Conservation (phyloP, 441 rosid genomes). For the Isatis lusitanica region DNA sequence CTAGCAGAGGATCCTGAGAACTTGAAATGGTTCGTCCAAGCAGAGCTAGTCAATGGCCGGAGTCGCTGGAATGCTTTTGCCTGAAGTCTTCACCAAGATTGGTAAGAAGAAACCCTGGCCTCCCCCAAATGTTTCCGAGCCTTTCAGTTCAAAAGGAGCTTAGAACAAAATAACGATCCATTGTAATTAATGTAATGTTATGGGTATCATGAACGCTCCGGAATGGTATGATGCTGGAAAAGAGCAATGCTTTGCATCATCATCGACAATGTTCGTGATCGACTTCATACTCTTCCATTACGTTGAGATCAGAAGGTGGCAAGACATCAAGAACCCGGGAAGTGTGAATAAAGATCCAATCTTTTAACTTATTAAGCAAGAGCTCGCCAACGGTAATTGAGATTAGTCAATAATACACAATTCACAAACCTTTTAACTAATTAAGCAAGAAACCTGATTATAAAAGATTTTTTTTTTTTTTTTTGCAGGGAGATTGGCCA, state of each 20-base stretch:
- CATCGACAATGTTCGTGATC: conserved; percentile 85
- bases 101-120: conserved; percentile 39
- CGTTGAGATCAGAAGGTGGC: too few relatives aligned
- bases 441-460: conserved; percentile 3
- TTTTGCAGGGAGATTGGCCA: conserved; percentile 83
- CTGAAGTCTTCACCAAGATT: conserved; percentile 82
- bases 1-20: conserved; percentile 96
- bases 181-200: not conserved
- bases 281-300: conserved; percentile 92
- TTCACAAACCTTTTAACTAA: not conserved
- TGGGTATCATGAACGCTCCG: conserved; percentile 64
- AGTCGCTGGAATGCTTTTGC: conserved; percentile 84
- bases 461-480: not conserved
- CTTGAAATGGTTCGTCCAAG: conserved; percentile 82
- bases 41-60: conserved; percentile 91
- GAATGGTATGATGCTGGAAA: conserved; percentile 90
- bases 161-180: too few relatives aligned
- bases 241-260: conserved; percentile 79
- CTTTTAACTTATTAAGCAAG: too few relatives aligned
- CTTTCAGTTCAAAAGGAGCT: not conserved
- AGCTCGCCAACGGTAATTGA: conserved; percentile 74
- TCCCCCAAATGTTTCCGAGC: not conserved
- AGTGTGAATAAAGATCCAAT: too few relatives aligned
- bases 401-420: not conserved
- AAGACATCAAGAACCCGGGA: too few relatives aligned